phyloP scores from a whole-genome alignment of 2,329 filamentous ascomycete species.

The Trichoderma sp. region DNA sequence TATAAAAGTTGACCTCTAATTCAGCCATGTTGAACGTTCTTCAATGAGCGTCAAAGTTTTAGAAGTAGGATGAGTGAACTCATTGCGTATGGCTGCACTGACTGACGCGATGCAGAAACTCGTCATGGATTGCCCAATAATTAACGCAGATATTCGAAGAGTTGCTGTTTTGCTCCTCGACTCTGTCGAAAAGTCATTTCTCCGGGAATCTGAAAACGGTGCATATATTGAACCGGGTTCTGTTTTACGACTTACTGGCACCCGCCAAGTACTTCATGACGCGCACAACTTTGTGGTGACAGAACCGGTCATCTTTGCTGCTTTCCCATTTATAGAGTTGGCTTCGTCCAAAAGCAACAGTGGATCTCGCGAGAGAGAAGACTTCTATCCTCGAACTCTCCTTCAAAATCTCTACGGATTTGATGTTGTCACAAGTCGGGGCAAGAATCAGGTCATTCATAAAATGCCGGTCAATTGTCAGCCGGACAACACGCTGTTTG shows the following conservation, averaged over 20 bases:
- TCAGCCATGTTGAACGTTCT: background rate
- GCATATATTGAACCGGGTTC: slow-evolving; percentile 14
- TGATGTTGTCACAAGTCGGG: slow-evolving; percentile 11
- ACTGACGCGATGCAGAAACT: background rate
- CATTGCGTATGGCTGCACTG: background rate
- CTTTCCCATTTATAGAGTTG: background rate
- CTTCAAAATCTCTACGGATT: slow-evolving; percentile 18
- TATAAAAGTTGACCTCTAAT: background rate
- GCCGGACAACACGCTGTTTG: background rate
- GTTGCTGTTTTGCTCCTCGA: background rate
- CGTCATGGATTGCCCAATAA: slow-evolving; percentile 1
- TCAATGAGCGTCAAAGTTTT: slow-evolving; percentile 8
- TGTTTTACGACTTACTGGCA: background rate
- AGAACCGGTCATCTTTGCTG: background rate
- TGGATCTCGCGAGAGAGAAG: background rate
- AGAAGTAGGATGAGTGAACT: background rate
- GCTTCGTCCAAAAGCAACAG: background rate
- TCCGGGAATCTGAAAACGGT: slow-evolving; percentile 16
- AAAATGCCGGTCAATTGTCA: background rate
- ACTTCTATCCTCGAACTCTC: slow-evolving; percentile 2
- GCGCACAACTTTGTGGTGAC: background rate
- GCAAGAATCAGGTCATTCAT: slow-evolving; percentile 1
- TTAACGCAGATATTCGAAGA: background rate
- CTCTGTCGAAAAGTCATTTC: background rate
- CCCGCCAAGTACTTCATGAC: background rate